Evolutionary conservation across 1,284 basidiomycete genomes (phyloP).

Genomic region (Tilletia caries): DNA sequence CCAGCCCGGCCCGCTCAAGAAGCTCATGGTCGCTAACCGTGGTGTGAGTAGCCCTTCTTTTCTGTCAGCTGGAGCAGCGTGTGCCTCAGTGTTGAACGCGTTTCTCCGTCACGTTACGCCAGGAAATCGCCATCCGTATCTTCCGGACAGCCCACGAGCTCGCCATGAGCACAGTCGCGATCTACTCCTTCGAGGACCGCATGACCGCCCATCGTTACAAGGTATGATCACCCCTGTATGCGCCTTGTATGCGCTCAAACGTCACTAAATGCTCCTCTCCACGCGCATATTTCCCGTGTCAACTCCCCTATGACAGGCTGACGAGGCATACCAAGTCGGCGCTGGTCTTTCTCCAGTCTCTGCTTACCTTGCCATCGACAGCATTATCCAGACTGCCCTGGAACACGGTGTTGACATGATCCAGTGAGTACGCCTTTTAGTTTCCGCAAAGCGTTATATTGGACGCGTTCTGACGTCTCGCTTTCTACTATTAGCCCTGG

Average conservation of each 20-base stretch:
- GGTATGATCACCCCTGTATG: constrained; percentile 52
- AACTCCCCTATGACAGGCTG: constrained; percentile 64
- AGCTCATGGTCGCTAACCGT: constrained; percentile 52
- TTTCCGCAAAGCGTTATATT: not conserved
- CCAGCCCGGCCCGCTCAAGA: constrained; percentile 36
- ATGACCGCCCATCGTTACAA: constrained; percentile 97
- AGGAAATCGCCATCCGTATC: constrained; percentile 99
- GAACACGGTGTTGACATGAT: constrained; percentile 99
- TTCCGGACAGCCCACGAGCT: constrained; percentile 98
- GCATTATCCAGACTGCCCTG: constrained; percentile 68
- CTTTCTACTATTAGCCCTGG: constrained; percentile 27
- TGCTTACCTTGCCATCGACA: constrained; percentile 94
- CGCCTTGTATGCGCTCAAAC: not conserved
- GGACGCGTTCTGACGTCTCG: not conserved
- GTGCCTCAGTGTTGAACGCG: not conserved
- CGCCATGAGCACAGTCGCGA: constrained; percentile 98
- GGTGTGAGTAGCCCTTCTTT: constrained; percentile 32
- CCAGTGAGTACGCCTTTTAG: constrained; percentile 64
- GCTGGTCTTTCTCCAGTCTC: constrained; percentile 90
- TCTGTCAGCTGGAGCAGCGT: not conserved
- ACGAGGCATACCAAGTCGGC: constrained; percentile 97
- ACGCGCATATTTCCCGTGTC: too few relatives aligned
- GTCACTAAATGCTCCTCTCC: not conserved
- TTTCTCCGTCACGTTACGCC: constrained; percentile 11
- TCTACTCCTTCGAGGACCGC: constrained; percentile 95